Base-by-base conservation (phyloP, 108 stramenopile species). In the Bacterosira constricta region DNA sequence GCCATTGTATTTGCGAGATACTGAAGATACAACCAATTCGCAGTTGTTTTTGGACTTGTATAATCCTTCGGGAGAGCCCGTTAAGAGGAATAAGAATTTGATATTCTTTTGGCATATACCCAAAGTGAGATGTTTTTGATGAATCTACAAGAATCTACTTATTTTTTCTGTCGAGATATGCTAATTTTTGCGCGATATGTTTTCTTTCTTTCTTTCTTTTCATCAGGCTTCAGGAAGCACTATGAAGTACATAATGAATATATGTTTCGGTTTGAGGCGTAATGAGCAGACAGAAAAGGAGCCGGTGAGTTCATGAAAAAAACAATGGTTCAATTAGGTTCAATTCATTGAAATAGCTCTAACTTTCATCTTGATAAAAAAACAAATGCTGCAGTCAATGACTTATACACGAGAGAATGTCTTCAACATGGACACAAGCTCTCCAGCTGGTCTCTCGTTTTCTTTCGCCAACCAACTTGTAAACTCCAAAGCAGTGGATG, bases 71-170 rank as follows among this genome's bases (percentile, higher is more conserved):
- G 69, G 39, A 62, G 12, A 13, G 38, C 49, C 36, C 32, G 2
- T 44, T 2, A 44, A 17, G n/a, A 44, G 5, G 18, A 20, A 21
- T 12, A 5, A n/a, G 65, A 61, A 70, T 50, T 12, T 70, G 29
- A 47, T 45, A 6, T 70, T 30, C 59, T 70, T 70, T 46, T 70
- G 69, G 69, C 69, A 70, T 25, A 63, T 70, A 44, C 69, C 69
- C 10, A 70, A 70, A 47, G 65, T 66, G 51, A 18, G 52, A 23
- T 34, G 0, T 20, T 36, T 52, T 51, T 36, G 12, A 31, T 10
- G n/a, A n/a, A n/a, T n/a, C n/a, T n/a, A n/a, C n/a, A n/a, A n/a
- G n/a, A n/a, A n/a, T n/a, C n/a, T n/a, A n/a, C n/a, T n/a, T n/a
- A n/a, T n/a, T n/a, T n/a, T n/a, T n/a, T n/a, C n/a, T n/a, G n/a